Percentiles rank a stretch among this genome's conserved stretches.
Conservation (phyloP, 1,139 yeast genomes). For the Protomyces arabidopsidicola region DNA sequence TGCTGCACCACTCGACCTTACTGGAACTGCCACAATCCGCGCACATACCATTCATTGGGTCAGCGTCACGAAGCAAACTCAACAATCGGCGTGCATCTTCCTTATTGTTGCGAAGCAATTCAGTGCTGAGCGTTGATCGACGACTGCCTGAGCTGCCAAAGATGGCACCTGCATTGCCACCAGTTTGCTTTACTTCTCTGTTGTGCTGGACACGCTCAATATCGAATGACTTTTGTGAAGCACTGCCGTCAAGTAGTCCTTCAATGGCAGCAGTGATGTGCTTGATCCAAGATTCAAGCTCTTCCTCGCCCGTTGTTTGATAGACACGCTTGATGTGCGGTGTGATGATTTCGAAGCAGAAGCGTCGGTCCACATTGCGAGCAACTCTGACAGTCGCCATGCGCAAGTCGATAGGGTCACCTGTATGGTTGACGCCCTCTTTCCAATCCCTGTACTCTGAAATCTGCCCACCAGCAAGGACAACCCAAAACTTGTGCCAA, state of each 20-base stretch:
- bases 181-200: constrained; percentile 13
- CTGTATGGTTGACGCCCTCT: constrained; percentile 46
- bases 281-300: constrained; percentile 65
- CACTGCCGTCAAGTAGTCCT: constrained; percentile 37
- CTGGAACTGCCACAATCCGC: constrained; percentile 70
- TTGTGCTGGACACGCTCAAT: constrained; percentile 9
- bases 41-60: constrained; percentile 56
- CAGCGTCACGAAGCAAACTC: constrained; percentile 47
- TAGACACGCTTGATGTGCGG: constrained; percentile 67
- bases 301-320: constrained; percentile 70
- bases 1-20: constrained; percentile 80
- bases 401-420: constrained; percentile 63
- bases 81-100: constrained; percentile 34
- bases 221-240: constrained; percentile 28
- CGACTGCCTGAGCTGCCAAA: constrained; percentile 11
- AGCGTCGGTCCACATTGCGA: constrained; percentile 47
- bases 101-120: constrained; percentile 6
- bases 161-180: constrained; percentile 20
- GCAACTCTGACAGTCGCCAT: constrained; percentile 60
- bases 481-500: constrained; percentile 93
- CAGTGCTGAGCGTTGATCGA: constrained; percentile 10
- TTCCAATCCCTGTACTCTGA: constrained; percentile 80
- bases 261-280: constrained; percentile 46
- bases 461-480: constrained; percentile 59
- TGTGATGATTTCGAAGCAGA: constrained; percentile 73